Base-by-base conservation (phyloP, 139 green algal genomes). In the Dunaliella primolecta region DNA sequence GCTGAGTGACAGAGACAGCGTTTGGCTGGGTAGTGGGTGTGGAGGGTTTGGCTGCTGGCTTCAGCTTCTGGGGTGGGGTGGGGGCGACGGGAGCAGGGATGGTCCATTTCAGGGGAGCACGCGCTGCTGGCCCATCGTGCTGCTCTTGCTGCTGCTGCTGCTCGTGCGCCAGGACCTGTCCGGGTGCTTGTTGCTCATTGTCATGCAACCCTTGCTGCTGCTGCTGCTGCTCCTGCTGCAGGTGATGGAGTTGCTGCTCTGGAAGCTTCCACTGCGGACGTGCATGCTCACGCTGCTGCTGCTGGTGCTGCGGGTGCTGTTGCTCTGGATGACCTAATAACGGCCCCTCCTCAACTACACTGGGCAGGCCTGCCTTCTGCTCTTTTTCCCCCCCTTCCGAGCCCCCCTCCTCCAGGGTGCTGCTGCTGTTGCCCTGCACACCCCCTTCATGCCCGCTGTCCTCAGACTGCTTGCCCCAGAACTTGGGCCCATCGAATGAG, bases 291-390 rank as follows among this genome's bases (percentile, higher is more conserved):
- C 32, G 36, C 30, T 74, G 27, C 78, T 83, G 78, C 32, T 34
- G 34, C 36, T 71, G 78, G 11, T 83, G 78, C 78, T 83, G 78
- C 15, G 11, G 72, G 11, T 78, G 34, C 36, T 72, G 78, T 27
- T 25, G 81, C 30, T 70, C 25, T 31, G 55, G 81, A 20, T 84
- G 81, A n/a, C n/a, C n/a, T n/a, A n/a, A n/a, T n/a, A n/a, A n/a
- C n/a, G n/a, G n/a, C n/a, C n/a, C n/a, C n/a, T n/a, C n/a, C n/a
- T n/a, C n/a, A n/a, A n/a, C n/a, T n/a, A n/a, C n/a, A n/a, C n/a
- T n/a, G n/a, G n/a, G 57, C 11, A 25, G 81, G 57, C 46, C 32
- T 23, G 2, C 21, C 81, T 83, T 36, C 36, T 34, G 21, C 21
- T 27, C 27, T 27, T 34, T 21, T 27, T 34, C 11, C 74, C 21